Evolutionary conservation across 2,329 filamentous ascomycete genomes (phyloP), one percentile per base, ranked within the genome.

Genomic region (Epichloe scottii): DNA sequence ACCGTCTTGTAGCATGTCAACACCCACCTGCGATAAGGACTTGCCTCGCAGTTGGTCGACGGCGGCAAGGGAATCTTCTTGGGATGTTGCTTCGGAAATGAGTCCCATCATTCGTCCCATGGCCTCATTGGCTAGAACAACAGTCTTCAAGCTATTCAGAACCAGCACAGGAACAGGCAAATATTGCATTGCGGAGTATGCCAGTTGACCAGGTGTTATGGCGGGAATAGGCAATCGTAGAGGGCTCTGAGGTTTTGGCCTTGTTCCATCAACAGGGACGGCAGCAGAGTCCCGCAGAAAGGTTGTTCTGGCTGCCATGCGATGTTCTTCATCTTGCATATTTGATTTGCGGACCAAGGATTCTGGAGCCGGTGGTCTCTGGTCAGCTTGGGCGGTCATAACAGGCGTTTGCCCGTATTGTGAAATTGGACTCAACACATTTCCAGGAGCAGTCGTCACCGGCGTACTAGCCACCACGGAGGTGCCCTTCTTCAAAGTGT

Each of bases 121-220:
- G 19, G 86, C 82, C 57, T 89, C 83, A 58, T 90, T 90, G 23
- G 85, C 85, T 35, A 89, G 66, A 1, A 86, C 74, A 3, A 89
- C 76, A 0, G 82, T 85, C 65, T 89, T 89, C 33, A 78, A 60
- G 37, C 74, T 78, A 48, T 82, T 83, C 37, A 90, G 68, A 1
- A 90, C 79, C 37, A 89, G 64, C 4, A 87, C 64, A 0, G 86
- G 86, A 45, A 87, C 79, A 0, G 86, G 87, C 5, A 90, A 71
- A 60, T 86, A 88, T 60, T 87, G 84, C 66, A 90, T 69, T 5
- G 84, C 81, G 1, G 81, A 77, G 53, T 87, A 80, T 21, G 84
- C 81, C 39, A 82, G 66, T 58, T 80, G 76, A 1, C 70, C 73
- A 0, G 75, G 70, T 0, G 72, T 75, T 46, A 74, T 69, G 49